A percentile compares a stretch with the other conserved stretches of the same genome.
Evolutionary conservation across 805 yeast genomes (phyloP).

Genomic region (Ogataea ramenticola): DNA sequence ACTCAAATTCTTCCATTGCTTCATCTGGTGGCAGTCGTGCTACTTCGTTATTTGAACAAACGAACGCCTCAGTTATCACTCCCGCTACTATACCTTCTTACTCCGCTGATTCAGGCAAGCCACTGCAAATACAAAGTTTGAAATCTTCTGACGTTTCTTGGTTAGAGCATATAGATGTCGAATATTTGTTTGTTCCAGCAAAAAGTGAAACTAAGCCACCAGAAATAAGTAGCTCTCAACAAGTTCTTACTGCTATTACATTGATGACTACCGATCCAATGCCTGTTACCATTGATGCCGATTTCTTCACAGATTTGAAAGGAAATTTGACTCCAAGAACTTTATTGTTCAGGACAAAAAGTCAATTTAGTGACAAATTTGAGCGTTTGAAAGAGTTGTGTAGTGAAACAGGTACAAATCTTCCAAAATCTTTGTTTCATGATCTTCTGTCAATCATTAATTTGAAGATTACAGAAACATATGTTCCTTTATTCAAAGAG

Average conservation of each 20-base stretch:
- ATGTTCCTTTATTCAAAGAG: constrained; percentile 7
- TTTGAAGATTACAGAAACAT: constrained; percentile 3
- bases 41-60: neutral
- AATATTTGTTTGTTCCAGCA: constrained; percentile 4
- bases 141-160: neutral
- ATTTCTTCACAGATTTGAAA: constrained; percentile 15
- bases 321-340: neutral
- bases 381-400: constrained; percentile 2
- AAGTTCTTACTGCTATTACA: constrained; percentile 6
- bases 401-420: neutral
- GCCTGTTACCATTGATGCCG: constrained; percentile 33
- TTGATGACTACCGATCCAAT: constrained; percentile 15
- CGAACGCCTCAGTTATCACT: neutral
- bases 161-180: constrained; percentile 2
- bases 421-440: constrained; percentile 9
- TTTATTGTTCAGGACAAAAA: neutral
- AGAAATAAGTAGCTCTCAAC: neutral
- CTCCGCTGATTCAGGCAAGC: neutral
- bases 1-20: neutral
- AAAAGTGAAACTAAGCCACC: constrained; percentile 7
- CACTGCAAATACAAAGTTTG: neutral
- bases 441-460: constrained; percentile 24
- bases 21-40: neutral
- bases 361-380: constrained; percentile 4
- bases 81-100: neutral